These are phyloP conservation scores for Beauveria australis DNA, from an alignment of 2,329 filamentous ascomycete genomes.

Conservation along the genomic window DNA sequence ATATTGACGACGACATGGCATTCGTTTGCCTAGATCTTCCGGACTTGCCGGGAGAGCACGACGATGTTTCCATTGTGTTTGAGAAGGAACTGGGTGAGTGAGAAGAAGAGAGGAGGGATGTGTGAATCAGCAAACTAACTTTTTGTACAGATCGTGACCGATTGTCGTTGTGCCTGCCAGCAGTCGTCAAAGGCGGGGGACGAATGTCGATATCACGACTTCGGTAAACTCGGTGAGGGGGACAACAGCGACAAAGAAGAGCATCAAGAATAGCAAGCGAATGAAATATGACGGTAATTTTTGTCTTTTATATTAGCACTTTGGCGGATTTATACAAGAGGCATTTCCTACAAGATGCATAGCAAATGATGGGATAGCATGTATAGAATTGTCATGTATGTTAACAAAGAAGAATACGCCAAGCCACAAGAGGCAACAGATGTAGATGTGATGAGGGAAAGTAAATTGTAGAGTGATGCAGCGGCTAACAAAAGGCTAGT, in stretches of 20 bases:
- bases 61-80: constrained; percentile 82
- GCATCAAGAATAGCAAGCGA: not conserved
- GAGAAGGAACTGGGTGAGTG: constrained; percentile 65
- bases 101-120: not conserved
- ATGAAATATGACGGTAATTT: not conserved
- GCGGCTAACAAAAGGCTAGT: not conserved
- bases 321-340: constrained; percentile 2
- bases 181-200: constrained; percentile 43
- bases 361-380: not conserved
- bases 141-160: constrained; percentile 42
- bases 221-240: not conserved
- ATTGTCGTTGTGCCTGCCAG: constrained; percentile 44
- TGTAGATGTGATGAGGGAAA: not conserved
- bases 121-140: constrained; percentile 16
- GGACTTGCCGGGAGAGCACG: constrained; percentile 85
- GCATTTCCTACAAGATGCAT: not conserved
- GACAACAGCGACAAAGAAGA: not conserved
- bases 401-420: not conserved
- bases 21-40: constrained; percentile 83
- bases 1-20: constrained; percentile 54
- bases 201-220: constrained; percentile 20
- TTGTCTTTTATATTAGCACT: not conserved
- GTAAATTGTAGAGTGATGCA: not conserved
- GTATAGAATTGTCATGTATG: not conserved
- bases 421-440: not conserved